Evolutionary conservation across 2,329 filamentous ascomycete species (phyloP), one percentile per base, ranked within the genome.

Genomic region (Lecanicillium sp.): DNA sequence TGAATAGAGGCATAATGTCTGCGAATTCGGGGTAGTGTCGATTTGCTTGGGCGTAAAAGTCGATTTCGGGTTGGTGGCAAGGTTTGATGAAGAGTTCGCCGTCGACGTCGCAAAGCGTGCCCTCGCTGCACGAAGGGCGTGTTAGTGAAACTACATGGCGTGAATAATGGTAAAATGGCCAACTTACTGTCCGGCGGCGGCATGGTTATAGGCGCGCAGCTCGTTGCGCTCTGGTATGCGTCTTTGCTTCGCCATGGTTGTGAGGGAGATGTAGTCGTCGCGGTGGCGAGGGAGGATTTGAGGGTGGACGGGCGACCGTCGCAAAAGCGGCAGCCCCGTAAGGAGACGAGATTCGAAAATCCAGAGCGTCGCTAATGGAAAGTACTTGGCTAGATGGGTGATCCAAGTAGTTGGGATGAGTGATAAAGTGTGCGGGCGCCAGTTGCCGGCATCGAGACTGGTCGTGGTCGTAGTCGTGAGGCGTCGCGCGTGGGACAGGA

Each of bases 51-150:
- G 95, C 78, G 69, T 98, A 98, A 61, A 98, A 98, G 32, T 79
- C 73, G 51, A 97, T 79, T 65, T 98, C 92, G 46, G 80, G 72
- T 46, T 79, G 66, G 1, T 86, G 94, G 61, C 90, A 97, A 14
- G 92, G 92, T 64, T 98, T 98, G 57, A 96, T 87, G 58, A 98
- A 85, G 25, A 97, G 71, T 46, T 84, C 78, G 57, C 92, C 92
- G 38, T 86, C 79, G 40, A 75, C 71, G 55, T 94, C 87, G 56
- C 83, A 88, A 52, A 94, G 77, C 33, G 94, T 90, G 47, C 92
- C 92, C 49, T 94, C 89, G 65, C 89, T 96, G 56, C 33, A 11
- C 6, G 11, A 25, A 6, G 22, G 11, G 11, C 28, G 13, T 25
- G 15, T 30, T 29, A 29, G 28, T 28, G 32, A 29, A 18, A 15